phyloP scores from a whole-genome alignment of 768 basidiomycete species.

The Asterophora parasitica region DNA sequence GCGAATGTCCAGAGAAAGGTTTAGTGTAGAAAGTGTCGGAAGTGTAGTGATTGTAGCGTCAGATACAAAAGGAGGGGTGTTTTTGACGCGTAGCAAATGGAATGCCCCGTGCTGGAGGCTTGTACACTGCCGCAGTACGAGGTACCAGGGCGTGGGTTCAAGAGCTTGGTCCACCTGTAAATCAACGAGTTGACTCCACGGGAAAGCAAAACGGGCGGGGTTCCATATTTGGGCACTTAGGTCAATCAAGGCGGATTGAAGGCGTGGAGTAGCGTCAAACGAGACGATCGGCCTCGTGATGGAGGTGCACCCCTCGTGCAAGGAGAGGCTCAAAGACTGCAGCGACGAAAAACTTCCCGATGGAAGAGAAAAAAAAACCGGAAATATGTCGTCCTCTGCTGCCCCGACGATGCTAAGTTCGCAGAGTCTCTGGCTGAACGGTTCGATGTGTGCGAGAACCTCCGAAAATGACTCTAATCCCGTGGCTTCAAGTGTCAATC shows the following conservation, averaged over 20 bases:
- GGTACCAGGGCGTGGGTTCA: background rate
- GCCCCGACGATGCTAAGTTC: too few relatives aligned
- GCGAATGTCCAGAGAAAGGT: too few relatives aligned
- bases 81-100: too few relatives aligned
- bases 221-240: background rate
- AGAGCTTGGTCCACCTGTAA: background rate
- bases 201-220: background rate
- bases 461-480: background rate
- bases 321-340: background rate
- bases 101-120: background rate
- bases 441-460: background rate
- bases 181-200: background rate
- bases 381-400: background rate
- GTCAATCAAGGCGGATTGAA: background rate
- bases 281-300: background rate
- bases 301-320: background rate
- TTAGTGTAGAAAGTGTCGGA: too few relatives aligned
- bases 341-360: background rate
- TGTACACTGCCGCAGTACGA: background rate
- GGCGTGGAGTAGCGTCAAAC: background rate
- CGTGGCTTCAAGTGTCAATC: too few relatives aligned
- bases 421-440: background rate
- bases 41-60: too few relatives aligned
- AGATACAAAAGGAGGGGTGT: too few relatives aligned
- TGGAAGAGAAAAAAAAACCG: background rate